These are phyloP conservation scores for Coffea eugenioides DNA, from an alignment of 257 asterid species.

Conservation along the genomic window DNA sequence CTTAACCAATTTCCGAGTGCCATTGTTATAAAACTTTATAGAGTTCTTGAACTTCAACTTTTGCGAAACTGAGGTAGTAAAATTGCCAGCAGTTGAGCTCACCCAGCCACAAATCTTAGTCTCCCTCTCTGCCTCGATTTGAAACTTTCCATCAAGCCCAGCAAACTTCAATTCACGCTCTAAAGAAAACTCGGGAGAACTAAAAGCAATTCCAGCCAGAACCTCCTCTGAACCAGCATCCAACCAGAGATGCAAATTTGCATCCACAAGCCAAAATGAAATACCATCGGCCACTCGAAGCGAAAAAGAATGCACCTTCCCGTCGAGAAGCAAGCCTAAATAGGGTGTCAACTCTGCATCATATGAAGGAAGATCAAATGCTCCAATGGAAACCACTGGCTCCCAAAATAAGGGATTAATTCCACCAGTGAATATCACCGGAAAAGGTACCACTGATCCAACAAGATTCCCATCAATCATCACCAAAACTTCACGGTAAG, in stretches of 20 bases:
- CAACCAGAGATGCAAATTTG: slow-evolving; percentile 81
- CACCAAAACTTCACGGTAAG: slow-evolving; percentile 67
- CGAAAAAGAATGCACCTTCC: slow-evolving; percentile 44
- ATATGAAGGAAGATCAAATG: slow-evolving; percentile 80
- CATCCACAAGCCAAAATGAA: slow-evolving; percentile 77
- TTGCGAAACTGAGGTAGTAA: slow-evolving; percentile 38
- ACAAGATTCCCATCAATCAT: slow-evolving; percentile 55
- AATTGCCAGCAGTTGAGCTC: slow-evolving; percentile 63
- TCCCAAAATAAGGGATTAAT: slow-evolving; percentile 84
- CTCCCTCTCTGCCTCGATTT: slow-evolving; percentile 47
- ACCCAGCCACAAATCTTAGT: slow-evolving; percentile 72
- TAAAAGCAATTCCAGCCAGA: slow-evolving; percentile 42
- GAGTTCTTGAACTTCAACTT: slow-evolving; percentile 49
- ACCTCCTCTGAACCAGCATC: slow-evolving; percentile 44
- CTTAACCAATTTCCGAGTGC: slow-evolving; percentile 42
- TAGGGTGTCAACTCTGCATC: slow-evolving; percentile 73
- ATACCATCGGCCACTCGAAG: slow-evolving; percentile 60
- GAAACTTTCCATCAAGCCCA: slow-evolving; percentile 53
- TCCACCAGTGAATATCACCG: slow-evolving; percentile 78
- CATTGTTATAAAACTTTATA: slow-evolving; percentile 42
- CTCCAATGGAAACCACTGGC: slow-evolving; percentile 82
- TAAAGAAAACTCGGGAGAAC: slow-evolving; percentile 32
- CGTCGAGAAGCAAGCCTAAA: slow-evolving; percentile 56
- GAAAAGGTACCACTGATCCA: slow-evolving; percentile 77
- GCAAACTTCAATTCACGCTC: slow-evolving; percentile 33